Evolutionary conservation across 805 yeast species (phyloP).

Genomic region (Myxozyma mucilagina): DNA sequence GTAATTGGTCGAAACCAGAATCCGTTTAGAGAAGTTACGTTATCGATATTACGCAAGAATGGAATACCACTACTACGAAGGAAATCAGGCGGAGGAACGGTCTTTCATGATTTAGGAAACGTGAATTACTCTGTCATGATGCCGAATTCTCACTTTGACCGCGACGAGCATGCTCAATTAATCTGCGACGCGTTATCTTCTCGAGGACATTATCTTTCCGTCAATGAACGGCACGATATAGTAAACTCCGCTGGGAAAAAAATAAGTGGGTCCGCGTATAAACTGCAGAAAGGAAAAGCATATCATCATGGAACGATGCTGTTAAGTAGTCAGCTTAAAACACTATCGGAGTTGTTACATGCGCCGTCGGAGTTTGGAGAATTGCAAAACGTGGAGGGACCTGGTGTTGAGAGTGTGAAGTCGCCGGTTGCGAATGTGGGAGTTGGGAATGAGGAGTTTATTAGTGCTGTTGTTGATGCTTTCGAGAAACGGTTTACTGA

Average conservation of each 20-base stretch:
- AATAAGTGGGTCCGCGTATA: slow-evolving; percentile 91
- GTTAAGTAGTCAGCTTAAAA: slow-evolving; percentile 61
- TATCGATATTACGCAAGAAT: slow-evolving; percentile 52
- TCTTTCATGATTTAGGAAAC: slow-evolving; percentile 90
- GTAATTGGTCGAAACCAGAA: slow-evolving; percentile 96
- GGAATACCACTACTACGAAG: slow-evolving; percentile 73
- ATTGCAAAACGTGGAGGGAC: slow-evolving; percentile 47
- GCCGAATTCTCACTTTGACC: slow-evolving; percentile 61
- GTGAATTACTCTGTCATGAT: slow-evolving; percentile 82
- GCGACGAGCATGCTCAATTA: slow-evolving; percentile 52
- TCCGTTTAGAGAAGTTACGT: slow-evolving; percentile 83
- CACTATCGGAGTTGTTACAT: slow-evolving; percentile 57
- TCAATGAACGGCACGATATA: slow-evolving; percentile 82
- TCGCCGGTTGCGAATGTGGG: slow-evolving; percentile 74
- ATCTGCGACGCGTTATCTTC: slow-evolving; percentile 45
- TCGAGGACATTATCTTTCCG: slow-evolving; percentile 41
- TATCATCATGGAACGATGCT: slow-evolving; percentile 98
- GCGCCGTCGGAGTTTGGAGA: slow-evolving; percentile 46
- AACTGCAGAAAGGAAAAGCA: slow-evolving; percentile 74
- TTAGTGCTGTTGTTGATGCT: slow-evolving; percentile 45
- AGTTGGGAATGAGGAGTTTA: slow-evolving; percentile 50
- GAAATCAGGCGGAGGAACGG: slow-evolving; percentile 93
- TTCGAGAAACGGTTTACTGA: slow-evolving; percentile 43
- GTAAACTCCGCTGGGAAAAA: slow-evolving; percentile 52
- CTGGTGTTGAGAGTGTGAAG: slow-evolving; percentile 73